A percentile compares a stretch with the other conserved stretches of the same genome.
phyloP scores from a whole-genome alignment of 495 filamentous ascomycete species.

The Thermochaetoides thermophila region DNA sequence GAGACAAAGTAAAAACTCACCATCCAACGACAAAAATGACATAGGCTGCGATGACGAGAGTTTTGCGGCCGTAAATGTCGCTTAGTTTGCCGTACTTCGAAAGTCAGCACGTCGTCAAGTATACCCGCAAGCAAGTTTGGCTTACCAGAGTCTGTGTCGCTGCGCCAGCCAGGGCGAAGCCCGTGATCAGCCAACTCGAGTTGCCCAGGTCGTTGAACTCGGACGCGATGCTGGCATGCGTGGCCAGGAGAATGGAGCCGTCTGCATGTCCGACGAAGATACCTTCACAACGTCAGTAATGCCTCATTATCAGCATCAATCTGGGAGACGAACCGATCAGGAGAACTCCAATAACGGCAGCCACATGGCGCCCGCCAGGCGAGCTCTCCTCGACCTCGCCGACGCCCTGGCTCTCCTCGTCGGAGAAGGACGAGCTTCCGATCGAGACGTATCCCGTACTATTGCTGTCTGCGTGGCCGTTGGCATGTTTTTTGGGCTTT shows the following conservation, averaged over 20 bases:
- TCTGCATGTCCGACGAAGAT: slow-evolving; percentile 53
- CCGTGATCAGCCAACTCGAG: slow-evolving; percentile 54
- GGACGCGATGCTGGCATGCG: slow-evolving; percentile 47
- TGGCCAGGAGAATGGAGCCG: slow-evolving; percentile 46
- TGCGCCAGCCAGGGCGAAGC: slow-evolving; percentile 44
- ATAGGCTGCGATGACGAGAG: slow-evolving; percentile 26
- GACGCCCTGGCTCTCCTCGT: slow-evolving; percentile 6
- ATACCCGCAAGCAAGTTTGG: background rate
- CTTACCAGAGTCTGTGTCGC: slow-evolving; percentile 41
- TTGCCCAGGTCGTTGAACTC: slow-evolving; percentile 45
- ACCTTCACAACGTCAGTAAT: too few species aligned
- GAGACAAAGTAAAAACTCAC: slow-evolving; percentile 13
- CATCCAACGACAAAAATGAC: slow-evolving; percentile 29
- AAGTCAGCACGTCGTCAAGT: slow-evolving; percentile 5
- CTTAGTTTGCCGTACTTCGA: slow-evolving; percentile 34
- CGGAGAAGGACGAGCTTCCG: too few species aligned
- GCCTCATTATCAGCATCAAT: too few species aligned
- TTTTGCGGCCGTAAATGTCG: slow-evolving; percentile 35
- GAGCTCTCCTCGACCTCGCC: slow-evolving; percentile 2
- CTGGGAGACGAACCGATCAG: slow-evolving; percentile 14
- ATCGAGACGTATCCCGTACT: too few species aligned
- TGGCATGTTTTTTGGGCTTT: background rate
- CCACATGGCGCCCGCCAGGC: slow-evolving; percentile 2
- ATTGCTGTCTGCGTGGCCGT: too few species aligned
- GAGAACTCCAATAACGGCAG: slow-evolving; percentile 15